Evolutionary conservation across 306 rosid genomes (phyloP).

Genomic region (Rubus idaeus): DNA sequence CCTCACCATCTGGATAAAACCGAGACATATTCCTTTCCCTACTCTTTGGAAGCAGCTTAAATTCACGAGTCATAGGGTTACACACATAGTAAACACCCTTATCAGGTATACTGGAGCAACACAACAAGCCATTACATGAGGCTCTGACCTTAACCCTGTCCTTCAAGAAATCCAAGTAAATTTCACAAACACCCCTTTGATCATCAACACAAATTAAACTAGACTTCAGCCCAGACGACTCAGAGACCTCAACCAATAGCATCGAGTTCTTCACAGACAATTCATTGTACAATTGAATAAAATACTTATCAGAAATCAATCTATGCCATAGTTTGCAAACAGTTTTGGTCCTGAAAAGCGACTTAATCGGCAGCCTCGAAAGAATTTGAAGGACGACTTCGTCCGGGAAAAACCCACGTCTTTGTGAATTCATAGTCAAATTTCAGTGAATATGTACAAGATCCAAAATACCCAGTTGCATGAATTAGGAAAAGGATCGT

Average conservation of each 20-base stretch:
- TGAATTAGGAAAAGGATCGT: slow-evolving; percentile 20
- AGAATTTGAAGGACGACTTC: slow-evolving; percentile 81
- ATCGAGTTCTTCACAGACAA: slow-evolving; percentile 59
- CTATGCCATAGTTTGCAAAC: slow-evolving; percentile 70
- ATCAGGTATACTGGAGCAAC: slow-evolving; percentile 86
- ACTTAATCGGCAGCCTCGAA: slow-evolving; percentile 67
- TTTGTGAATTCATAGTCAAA: slow-evolving; percentile 46
- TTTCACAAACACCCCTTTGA: slow-evolving; percentile 65
- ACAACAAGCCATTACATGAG: slow-evolving; percentile 78
- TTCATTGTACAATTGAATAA: slow-evolving; percentile 57
- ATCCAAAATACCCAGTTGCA: slow-evolving; percentile 21
- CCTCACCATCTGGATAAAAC: slow-evolving; percentile 80
- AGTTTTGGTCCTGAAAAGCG: slow-evolving; percentile 58
- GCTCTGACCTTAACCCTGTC: slow-evolving; percentile 78
- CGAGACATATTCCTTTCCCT: slow-evolving; percentile 78
- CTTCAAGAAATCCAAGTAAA: slow-evolving; percentile 62
- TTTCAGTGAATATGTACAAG: background rate
- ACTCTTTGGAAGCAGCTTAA: slow-evolving; percentile 72
- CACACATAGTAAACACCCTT: slow-evolving; percentile 81
- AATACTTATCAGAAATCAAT: slow-evolving; percentile 62
- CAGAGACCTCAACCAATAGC: slow-evolving; percentile 71
- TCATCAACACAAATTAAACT: slow-evolving; percentile 74
- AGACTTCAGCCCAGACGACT: slow-evolving; percentile 53
- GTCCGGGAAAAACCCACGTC: slow-evolving; percentile 62
- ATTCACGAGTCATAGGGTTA: slow-evolving; percentile 78